Conservation (phyloP, 495 filamentous ascomycete genomes). For the Neurospora intermedia region DNA sequence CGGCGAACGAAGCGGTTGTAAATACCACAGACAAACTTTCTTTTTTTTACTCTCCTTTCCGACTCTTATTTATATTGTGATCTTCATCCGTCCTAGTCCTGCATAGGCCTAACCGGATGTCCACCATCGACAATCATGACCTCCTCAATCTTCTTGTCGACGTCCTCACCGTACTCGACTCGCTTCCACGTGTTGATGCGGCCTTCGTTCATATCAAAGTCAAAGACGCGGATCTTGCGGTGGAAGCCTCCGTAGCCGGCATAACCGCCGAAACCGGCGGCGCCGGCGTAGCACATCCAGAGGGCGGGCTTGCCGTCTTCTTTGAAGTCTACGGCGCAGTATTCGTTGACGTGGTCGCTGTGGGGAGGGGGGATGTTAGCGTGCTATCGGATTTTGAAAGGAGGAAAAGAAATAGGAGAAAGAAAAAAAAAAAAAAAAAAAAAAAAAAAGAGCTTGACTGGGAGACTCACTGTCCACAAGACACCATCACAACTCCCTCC, state of each 20-base stretch:
- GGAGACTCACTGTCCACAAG: constrained; percentile 68
- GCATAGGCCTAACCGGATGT: constrained; percentile 37
- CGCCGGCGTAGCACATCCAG: constrained; percentile 99
- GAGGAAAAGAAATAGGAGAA: too few relatives aligned
- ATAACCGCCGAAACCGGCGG: constrained; percentile 83
- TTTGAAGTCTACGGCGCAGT: constrained; percentile 61
- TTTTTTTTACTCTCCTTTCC: too few relatives aligned
- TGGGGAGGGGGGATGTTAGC: neutral
- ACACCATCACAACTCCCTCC: constrained; percentile 74
- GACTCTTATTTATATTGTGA: too few relatives aligned
- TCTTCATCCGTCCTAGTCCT: neutral
- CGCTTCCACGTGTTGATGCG: constrained; percentile 87
- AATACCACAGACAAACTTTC: too few relatives aligned
- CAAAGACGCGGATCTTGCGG: constrained; percentile 76
- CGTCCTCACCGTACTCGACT: constrained; percentile 66
- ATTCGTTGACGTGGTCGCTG: constrained; percentile 93
- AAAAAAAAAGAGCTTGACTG: too few relatives aligned
- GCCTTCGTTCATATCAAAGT: constrained; percentile 82
- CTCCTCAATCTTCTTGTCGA: constrained; percentile 63
- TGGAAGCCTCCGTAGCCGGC: constrained; percentile 80
- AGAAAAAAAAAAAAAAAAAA: too few relatives aligned
- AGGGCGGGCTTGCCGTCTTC: constrained; percentile 52
- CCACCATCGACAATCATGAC: constrained; percentile 82
- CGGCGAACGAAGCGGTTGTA: too few relatives aligned
- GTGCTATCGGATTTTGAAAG: too few relatives aligned